phyloP scores from a whole-genome alignment of 2,329 filamentous ascomycete genomes.

The Periconia digitata region DNA sequence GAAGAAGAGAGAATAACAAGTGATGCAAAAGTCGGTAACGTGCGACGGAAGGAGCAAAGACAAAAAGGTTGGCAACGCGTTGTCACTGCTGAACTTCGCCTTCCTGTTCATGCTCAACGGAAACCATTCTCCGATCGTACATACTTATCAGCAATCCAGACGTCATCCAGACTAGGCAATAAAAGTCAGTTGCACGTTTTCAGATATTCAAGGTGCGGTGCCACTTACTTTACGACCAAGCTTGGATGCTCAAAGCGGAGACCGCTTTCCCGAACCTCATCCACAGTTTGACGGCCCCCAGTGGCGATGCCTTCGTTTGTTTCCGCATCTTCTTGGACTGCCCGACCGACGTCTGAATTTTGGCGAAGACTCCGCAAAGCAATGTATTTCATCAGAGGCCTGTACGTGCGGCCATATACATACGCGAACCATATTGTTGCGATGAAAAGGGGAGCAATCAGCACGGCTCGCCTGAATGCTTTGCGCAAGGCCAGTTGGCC shows the following conservation, averaged over 20 bases:
- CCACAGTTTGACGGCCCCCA: conserved; percentile 60
- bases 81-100: background rate
- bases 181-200: conserved; percentile 14
- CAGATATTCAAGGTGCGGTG: background rate
- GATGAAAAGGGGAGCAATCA: conserved; percentile 75
- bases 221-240: conserved; percentile 64
- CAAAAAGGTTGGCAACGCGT: background rate
- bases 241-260: conserved; percentile 76
- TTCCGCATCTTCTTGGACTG: conserved; percentile 46
- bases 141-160: conserved; percentile 60
- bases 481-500: conserved; percentile 76
- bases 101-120: conserved; percentile 10
- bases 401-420: conserved; percentile 78
- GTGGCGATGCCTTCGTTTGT: conserved; percentile 9
- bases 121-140: conserved; percentile 26
- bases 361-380: conserved; percentile 81
- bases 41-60: background rate
- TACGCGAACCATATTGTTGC: conserved; percentile 88
- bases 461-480: conserved; percentile 71
- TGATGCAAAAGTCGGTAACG: background rate
- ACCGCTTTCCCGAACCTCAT: conserved; percentile 72
- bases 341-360: conserved; percentile 51
- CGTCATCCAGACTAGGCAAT: conserved; percentile 60
- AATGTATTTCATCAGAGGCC: conserved; percentile 89
- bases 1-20: conserved; percentile 2